Conservation (phyloP, 1,139 yeast species). For the Hyphopichia pseudoburtonii region DNA sequence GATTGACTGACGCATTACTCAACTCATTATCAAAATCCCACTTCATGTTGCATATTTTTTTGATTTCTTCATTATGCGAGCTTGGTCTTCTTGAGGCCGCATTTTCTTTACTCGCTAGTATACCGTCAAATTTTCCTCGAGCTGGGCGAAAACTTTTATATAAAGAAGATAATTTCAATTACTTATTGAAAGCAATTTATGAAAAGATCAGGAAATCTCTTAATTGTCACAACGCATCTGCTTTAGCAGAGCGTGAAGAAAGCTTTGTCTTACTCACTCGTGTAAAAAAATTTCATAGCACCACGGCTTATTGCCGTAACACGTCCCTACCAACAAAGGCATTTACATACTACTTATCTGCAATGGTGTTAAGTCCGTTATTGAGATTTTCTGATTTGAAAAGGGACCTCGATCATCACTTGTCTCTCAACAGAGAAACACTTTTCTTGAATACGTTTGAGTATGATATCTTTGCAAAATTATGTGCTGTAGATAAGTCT, state of each 20-base stretch:
- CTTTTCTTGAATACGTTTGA: neutral
- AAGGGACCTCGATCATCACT: neutral
- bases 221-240: neutral
- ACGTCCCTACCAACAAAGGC: neutral
- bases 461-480: neutral
- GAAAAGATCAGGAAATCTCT: slow-evolving; percentile 1
- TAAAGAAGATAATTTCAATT: slow-evolving; percentile 20
- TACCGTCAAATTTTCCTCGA: slow-evolving; percentile 17
- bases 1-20: neutral
- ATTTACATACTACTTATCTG: neutral
- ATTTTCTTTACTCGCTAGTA: slow-evolving; percentile 19
- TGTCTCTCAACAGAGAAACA: neutral
- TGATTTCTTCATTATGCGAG: slow-evolving; percentile 29
- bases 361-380: slow-evolving; percentile 2
- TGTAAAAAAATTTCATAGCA: neutral
- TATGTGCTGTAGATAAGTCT: neutral
- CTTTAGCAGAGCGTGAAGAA: neutral
- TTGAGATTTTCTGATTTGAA: neutral
- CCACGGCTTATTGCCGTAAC: too few relatives aligned
- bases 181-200: slow-evolving; percentile 13
- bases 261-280: neutral
- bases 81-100: slow-evolving; percentile 27
- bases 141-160: slow-evolving; percentile 10
- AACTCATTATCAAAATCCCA: slow-evolving; percentile 16
- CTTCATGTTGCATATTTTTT: slow-evolving; percentile 23